These are phyloP conservation scores for Colletotrichum sp. DNA, from an alignment of 2,329 filamentous ascomycete species.

Conservation along the genomic window DNA sequence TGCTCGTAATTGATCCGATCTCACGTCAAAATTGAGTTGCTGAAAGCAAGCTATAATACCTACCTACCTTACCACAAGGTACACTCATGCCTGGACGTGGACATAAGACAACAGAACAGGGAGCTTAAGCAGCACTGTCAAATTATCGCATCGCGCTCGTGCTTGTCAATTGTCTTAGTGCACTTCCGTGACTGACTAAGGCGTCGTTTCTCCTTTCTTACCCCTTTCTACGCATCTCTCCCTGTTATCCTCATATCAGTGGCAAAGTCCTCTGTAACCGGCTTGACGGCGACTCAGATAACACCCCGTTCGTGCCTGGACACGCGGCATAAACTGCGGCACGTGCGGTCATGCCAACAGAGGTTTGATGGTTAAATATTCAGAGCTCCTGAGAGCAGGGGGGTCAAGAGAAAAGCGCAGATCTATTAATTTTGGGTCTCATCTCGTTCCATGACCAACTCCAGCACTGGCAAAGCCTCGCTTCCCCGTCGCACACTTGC, in stretches of 20 bases:
- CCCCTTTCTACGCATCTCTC: not conserved
- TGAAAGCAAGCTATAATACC: not conserved
- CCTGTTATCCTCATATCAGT: not conserved
- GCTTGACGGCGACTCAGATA: not conserved
- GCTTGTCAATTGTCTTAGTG: not conserved
- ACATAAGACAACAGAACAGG: not conserved
- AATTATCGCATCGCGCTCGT: not conserved
- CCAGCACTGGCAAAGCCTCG: not conserved
- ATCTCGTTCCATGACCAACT: not conserved
- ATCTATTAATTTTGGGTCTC: constrained; percentile 17
- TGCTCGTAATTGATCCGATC: not conserved
- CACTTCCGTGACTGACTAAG: not conserved
- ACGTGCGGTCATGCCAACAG: not conserved
- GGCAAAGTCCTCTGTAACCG: not conserved
- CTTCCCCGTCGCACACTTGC: not conserved
- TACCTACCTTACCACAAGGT: no score
- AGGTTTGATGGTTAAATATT: not conserved
- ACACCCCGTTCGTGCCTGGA: not conserved
- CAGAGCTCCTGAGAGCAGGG: not conserved
- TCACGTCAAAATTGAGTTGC: not conserved
- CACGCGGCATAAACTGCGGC: not conserved
- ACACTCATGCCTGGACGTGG: not conserved
- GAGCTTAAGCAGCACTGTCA: not conserved
- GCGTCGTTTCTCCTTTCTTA: not conserved
- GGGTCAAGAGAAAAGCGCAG: not conserved